A percentile compares a stretch with the other conserved stretches of the same genome.
Evolutionary conservation across 805 yeast species (phyloP).

Genomic region (Wickerhamiella kurtzmanii): DNA sequence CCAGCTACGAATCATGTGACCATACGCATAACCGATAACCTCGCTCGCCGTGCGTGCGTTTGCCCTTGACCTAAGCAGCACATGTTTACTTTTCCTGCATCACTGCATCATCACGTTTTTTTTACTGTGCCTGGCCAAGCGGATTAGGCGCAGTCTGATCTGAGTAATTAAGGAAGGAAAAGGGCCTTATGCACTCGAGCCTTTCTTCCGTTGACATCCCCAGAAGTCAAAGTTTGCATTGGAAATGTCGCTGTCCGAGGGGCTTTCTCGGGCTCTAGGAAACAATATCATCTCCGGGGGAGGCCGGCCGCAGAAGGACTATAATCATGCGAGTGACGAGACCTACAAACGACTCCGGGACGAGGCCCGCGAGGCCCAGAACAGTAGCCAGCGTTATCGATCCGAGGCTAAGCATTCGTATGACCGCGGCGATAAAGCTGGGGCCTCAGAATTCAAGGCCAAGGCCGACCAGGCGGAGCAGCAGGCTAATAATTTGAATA

Average conservation of each 20-base stretch:
- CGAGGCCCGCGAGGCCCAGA: constrained; percentile 54
- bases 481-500: constrained; percentile 56
- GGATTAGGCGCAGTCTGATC: too few species aligned
- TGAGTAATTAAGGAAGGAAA: neutral
- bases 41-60: too few species aligned
- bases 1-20: neutral
- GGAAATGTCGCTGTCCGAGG: neutral
- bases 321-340: constrained; percentile 29
- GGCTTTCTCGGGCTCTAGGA: constrained; percentile 3
- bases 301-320: constrained; percentile 19
- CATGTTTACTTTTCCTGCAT: neutral
- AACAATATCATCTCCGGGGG: neutral
- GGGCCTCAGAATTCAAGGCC: constrained; percentile 61
- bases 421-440: constrained; percentile 53
- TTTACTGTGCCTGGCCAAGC: too few species aligned
- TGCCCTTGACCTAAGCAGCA: neutral
- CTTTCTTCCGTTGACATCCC: too few species aligned
- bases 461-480: constrained; percentile 46
- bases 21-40: too few species aligned
- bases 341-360: constrained; percentile 48
- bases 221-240: neutral
- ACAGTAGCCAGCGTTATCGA: constrained; percentile 41
- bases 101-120: neutral
- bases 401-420: constrained; percentile 67
- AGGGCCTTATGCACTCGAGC: too few species aligned